phyloP scores from a whole-genome alignment of 2,329 filamentous ascomycete species.

The Exophiala oligosperma region DNA sequence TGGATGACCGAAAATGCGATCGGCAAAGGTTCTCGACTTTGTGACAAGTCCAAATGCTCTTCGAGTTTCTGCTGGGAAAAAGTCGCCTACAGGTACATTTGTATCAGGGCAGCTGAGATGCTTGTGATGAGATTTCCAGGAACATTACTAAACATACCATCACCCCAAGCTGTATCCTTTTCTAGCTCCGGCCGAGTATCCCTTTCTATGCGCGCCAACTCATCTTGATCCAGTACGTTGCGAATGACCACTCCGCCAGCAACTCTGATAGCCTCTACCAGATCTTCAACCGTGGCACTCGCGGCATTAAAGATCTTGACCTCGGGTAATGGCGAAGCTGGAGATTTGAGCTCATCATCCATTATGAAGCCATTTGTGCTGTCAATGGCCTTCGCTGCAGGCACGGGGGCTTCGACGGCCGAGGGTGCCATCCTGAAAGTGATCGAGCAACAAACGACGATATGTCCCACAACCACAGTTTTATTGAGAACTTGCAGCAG shows the following conservation, averaged over 20 bases:
- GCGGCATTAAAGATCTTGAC: constrained; percentile 13
- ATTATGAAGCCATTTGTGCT: not conserved
- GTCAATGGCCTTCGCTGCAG: constrained; percentile 8
- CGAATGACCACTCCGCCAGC: constrained; percentile 24
- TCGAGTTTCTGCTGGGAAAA: constrained; percentile 30
- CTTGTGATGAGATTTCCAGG: not conserved
- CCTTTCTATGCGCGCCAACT: constrained; percentile 21
- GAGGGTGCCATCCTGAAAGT: constrained; percentile 9
- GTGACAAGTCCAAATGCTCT: constrained; percentile 28
- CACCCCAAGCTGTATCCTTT: constrained; percentile 24
- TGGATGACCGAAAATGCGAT: constrained; percentile 24
- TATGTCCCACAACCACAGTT: too few relatives aligned
- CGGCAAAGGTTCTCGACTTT: constrained; percentile 27
- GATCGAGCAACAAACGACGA: too few relatives aligned
- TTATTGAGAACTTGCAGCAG: too few relatives aligned
- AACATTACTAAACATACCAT: not conserved
- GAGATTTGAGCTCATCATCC: constrained; percentile 9
- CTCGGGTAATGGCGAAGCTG: constrained; percentile 14
- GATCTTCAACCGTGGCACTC: constrained; percentile 11
- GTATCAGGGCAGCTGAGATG: not conserved
- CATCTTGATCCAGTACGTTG: constrained; percentile 12
- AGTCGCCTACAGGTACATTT: constrained; percentile 18
- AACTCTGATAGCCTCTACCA: constrained; percentile 15
- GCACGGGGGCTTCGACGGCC: constrained; percentile 8
- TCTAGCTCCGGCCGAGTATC: constrained; percentile 27